Evolutionary conservation across 768 basidiomycete genomes (phyloP).

Genomic region (Saitozyma sp.): DNA sequence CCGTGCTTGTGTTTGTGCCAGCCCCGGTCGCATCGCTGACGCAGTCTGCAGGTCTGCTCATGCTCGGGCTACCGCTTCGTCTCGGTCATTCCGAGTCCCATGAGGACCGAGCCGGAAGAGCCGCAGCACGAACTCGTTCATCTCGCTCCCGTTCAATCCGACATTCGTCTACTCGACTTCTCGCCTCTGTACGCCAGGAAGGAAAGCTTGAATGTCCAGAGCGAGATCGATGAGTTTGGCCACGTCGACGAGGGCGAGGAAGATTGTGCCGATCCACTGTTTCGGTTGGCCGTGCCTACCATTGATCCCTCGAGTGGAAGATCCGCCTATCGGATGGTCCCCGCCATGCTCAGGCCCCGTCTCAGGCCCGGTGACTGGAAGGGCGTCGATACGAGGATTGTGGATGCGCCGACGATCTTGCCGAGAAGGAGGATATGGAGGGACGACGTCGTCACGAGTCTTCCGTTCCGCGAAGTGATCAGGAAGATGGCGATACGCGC

Average conservation of each 20-base stretch:
- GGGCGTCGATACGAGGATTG: no score
- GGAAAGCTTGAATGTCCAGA: no score
- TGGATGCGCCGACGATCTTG: constrained; percentile 16
- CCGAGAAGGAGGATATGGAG: constrained; percentile 26
- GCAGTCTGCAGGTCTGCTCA: constrained; percentile 36
- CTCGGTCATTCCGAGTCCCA: constrained; percentile 24
- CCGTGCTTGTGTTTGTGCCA: no score
- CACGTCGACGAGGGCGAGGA: background rate
- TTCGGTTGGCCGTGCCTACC: no score
- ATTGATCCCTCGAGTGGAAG: no score
- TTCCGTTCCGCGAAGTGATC: constrained; percentile 30
- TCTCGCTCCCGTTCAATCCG: constrained; percentile 16
- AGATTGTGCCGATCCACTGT: background rate
- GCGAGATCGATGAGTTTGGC: background rate
- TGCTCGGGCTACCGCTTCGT: constrained; percentile 47
- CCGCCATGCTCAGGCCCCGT: no score
- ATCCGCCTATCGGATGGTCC: no score
- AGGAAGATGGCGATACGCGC: constrained; percentile 23
- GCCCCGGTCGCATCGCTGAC: constrained; percentile 1
- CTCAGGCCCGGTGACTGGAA: no score
- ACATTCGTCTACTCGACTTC: constrained; percentile 37
- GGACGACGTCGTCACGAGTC: constrained; percentile 22
- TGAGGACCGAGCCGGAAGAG: background rate
- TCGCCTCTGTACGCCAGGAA: constrained; percentile 30
- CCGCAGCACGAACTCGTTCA: constrained; percentile 7